phyloP scores from a whole-genome alignment of 2,329 filamentous ascomycete genomes.

The Talaromyces sp. region DNA sequence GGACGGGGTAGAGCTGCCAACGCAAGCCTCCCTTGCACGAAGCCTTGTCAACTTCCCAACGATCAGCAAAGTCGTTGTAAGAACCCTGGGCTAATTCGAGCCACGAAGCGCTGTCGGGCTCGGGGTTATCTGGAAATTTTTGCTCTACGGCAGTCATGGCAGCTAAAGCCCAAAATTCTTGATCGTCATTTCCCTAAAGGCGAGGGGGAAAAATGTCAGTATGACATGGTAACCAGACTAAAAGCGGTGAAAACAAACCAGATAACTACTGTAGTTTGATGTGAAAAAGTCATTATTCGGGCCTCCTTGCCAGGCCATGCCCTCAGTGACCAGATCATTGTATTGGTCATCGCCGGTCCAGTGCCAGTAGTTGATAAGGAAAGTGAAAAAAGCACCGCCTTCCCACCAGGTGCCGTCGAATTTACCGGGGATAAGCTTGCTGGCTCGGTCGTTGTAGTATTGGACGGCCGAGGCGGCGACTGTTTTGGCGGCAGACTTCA shows the following conservation, averaged over 20 bases:
- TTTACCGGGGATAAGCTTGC: slow-evolving; percentile 39
- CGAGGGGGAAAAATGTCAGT: neutral
- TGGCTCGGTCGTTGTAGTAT: slow-evolving; percentile 32
- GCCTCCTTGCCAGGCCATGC: slow-evolving; percentile 66
- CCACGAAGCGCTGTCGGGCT: slow-evolving; percentile 62
- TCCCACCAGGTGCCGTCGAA: slow-evolving; percentile 57
- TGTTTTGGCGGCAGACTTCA: slow-evolving; percentile 30
- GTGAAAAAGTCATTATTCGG: slow-evolving; percentile 71
- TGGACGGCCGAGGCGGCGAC: slow-evolving; percentile 36
- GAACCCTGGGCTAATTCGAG: slow-evolving; percentile 72
- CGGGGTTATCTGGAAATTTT: slow-evolving; percentile 62
- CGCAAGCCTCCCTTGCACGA: slow-evolving; percentile 69
- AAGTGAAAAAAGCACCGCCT: slow-evolving; percentile 60
- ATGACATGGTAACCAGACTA: neutral
- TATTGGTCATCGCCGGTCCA: slow-evolving; percentile 68
- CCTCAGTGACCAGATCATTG: slow-evolving; percentile 63
- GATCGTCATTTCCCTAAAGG: slow-evolving; percentile 42
- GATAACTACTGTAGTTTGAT: slow-evolving; percentile 29
- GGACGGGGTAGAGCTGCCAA: slow-evolving; percentile 76
- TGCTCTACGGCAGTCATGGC: slow-evolving; percentile 72
- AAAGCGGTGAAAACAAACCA: slow-evolving; percentile 26
- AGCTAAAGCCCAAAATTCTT: slow-evolving; percentile 74
- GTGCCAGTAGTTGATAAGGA: slow-evolving; percentile 75
- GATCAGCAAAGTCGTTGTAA: slow-evolving; percentile 69
- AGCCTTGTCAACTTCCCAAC: slow-evolving; percentile 57